phyloP scores from a whole-genome alignment of 1,284 basidiomycete genomes.

The Malassezia arunalokei region DNA sequence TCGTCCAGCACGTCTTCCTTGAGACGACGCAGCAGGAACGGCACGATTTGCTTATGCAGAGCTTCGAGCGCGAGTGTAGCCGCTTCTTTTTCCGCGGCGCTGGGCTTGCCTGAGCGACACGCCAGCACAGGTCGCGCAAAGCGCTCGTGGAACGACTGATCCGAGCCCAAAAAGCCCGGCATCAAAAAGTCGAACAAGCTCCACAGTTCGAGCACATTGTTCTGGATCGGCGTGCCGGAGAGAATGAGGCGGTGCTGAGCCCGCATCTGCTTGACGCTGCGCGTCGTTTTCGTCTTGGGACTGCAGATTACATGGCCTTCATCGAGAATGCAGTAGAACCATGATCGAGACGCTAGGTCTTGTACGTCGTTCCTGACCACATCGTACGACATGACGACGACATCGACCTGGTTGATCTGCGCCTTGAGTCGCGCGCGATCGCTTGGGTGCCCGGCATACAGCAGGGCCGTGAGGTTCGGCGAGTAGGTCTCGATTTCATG shows the following conservation, averaged over 20 bases:
- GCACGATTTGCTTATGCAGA: conserved; percentile 95
- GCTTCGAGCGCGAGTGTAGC: conserved; percentile 72
- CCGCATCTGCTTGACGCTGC: conserved; percentile 80
- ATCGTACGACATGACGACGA: conserved; percentile 94
- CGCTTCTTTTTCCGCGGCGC: conserved; percentile 79
- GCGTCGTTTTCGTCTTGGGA: conserved; percentile 90
- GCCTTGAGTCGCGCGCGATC: conserved; percentile 57
- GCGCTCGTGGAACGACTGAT: conserved; percentile 85
- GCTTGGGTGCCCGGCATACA: conserved; percentile 80
- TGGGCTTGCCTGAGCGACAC: conserved; percentile 79
- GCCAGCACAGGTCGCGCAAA: conserved; percentile 93
- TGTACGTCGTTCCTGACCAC: conserved; percentile 88
- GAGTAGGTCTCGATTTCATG: conserved; percentile 92
- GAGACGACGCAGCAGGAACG: conserved; percentile 85
- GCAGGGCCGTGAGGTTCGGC: conserved; percentile 67
- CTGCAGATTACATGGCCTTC: conserved; percentile 99
- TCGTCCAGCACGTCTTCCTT: conserved; percentile 97
- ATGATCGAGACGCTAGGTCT: conserved; percentile 62
- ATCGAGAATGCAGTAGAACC: conserved; percentile 94
- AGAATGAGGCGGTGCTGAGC: conserved; percentile 87
- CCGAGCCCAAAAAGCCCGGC: conserved; percentile 94
- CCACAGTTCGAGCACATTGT: conserved; percentile 97
- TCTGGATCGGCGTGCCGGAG: conserved; percentile 96
- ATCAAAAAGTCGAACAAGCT: conserved; percentile 98
- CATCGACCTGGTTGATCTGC: conserved; percentile 51